phyloP scores from a whole-genome alignment of 2,329 filamentous ascomycete genomes.

The Albifimbria verrucaria region DNA sequence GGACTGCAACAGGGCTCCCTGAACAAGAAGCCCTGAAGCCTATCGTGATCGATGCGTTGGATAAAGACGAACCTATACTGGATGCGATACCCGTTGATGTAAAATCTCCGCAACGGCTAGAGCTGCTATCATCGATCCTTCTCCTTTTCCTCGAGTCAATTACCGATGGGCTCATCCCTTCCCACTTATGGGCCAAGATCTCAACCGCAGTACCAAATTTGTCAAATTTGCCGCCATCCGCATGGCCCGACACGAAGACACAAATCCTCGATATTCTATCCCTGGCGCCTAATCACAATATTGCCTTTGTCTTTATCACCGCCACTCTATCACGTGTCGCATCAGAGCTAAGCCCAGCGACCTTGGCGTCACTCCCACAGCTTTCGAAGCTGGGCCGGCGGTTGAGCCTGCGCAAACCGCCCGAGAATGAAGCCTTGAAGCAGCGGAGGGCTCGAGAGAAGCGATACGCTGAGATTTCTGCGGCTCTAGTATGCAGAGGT shows the following conservation, averaged over 20 bases:
- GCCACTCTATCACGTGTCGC: conserved; percentile 63
- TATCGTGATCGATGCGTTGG: conserved; percentile 63
- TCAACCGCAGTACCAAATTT: conserved; percentile 52
- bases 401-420: conserved; percentile 42
- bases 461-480: conserved; percentile 64
- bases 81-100: conserved; percentile 61
- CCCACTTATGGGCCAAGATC: conserved; percentile 66
- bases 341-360: conserved; percentile 43
- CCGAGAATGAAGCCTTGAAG: conserved; percentile 23
- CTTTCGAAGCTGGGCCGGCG: conserved; percentile 36
- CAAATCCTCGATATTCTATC: conserved; percentile 71
- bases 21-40: conserved; percentile 26
- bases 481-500: conserved; percentile 56
- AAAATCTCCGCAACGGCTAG: conserved; percentile 65
- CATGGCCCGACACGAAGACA: conserved; percentile 41
- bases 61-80: conserved; percentile 62
- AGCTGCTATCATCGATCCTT: conserved; percentile 69
- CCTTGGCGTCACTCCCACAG: conserved; percentile 20
- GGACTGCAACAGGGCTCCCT: conserved; percentile 17
- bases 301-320: conserved; percentile 83
- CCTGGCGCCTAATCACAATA: conserved; percentile 72
- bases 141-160: conserved; percentile 72
- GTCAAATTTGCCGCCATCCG: conserved; percentile 17
- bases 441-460: conserved; percentile 58
- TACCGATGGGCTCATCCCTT: conserved; percentile 74